Base-by-base conservation (phyloP, 129 eudicot genomes). In the Flaveria trinervia region DNA sequence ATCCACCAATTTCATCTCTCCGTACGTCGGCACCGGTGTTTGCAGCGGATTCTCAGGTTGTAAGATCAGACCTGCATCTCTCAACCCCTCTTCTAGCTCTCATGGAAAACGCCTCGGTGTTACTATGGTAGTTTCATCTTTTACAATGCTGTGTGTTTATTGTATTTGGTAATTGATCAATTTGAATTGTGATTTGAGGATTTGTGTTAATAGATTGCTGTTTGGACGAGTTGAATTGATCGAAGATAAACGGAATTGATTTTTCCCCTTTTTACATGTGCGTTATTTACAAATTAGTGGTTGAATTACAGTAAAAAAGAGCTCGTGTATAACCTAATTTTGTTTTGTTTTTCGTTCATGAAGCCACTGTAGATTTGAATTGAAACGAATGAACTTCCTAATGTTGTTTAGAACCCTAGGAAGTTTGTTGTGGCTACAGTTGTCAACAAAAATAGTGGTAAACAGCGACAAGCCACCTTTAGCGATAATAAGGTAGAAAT, bases 51-150 rank as follows among this genome's bases (percentile, higher is more conserved):
- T 93, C 17, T 65, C 89, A 41, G 93, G 92, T 52, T 77, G 23
- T 0, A 84, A 80, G 74, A 81, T 87, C 80, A 90, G 95, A 78
- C 88, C 95, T 50, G 79, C 51, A 16, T 86, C 86, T 9, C 84
- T 85, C n/a, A 78, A 77, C 41, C 85, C 85, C 41, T 74, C 71
- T 69, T 71, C 87, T 0, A 65, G 51, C 73, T 84, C 88, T 39
- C 87, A 72, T 33, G 82, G 76, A 61, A 89, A 89, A 74, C 90
- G 96, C 18, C 69, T 86, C 52, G 91, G 88, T 76, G 90, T 92
- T 33, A 89, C 97, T 16, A 88, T 86, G 97, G 97, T 92, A 86
- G 16, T 67, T 81, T 9, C 49, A 25, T 26, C 65, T n/a, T 74
- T 26, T 52, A 3, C 23, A 48, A 62, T 51, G 22, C 8, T 7